Base-by-base conservation (phyloP, 2,329 filamentous ascomycete genomes). In the Hymenoscyphus fraxineus region DNA sequence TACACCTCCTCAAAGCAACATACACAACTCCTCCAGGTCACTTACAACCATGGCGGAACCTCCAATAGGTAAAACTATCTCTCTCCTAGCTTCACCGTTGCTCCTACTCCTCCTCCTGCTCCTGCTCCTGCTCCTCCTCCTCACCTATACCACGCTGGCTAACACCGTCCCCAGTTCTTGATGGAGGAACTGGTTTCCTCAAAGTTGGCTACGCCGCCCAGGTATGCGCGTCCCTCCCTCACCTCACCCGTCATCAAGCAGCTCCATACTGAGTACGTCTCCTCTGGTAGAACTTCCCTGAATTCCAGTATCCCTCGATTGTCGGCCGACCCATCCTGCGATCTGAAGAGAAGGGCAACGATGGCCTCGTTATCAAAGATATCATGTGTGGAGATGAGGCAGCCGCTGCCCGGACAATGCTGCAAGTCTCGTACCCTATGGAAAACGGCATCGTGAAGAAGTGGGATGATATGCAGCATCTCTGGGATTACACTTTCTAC, bases 361-460 rank as follows among this genome's bases (percentile, higher is more conserved):
- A 86, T 82, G 88, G 85, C 79, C 90, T 87, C 81, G 82, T 88
- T 71, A 87, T 93, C 79, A 98, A 97, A 85, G 95, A 99, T 81
- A 97, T 99, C 77, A 99, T 99, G 95, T 98, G 94, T 80, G 95
- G 95, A 77, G 95, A 99, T 81, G 94, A 99, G 81, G 95, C 95
- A 59, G 93, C 95, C 16, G 93, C 93, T 62, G 94, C 95, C 70
- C 88, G 95, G 75, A 97, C 91, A 68, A 97, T 97, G 93, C 88
- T 99, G 67, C 95, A 99, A 79, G 96, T 99, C 76, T 96, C 90
- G 79, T 99, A 99, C 78, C 95, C 95, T 72, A 99, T 99, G 95
- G 95, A 99, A 80, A 99, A 99, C 78, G 95, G 95, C 74, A 98
- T 99, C 74, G 93, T 99, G 71, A 98, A 97, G 86, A 93, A 93